phyloP scores from a whole-genome alignment of 202 grass and related monocot species.

The Alloteropsis angusta region DNA sequence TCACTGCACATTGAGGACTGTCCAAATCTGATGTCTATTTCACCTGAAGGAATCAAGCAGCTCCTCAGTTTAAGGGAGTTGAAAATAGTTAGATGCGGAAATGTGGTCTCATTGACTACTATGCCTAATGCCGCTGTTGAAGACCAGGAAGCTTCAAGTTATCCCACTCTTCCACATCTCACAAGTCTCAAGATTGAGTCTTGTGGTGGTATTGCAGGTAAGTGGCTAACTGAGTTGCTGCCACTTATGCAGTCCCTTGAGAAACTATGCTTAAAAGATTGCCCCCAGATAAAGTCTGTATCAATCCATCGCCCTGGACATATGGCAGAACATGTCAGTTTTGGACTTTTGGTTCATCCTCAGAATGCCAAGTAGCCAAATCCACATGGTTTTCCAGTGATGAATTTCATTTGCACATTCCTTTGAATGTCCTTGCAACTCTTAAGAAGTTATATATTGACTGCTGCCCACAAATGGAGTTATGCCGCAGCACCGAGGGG shows the following conservation, averaged over 20 bases:
- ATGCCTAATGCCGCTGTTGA: background rate
- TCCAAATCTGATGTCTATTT: background rate
- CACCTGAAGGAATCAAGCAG: background rate
- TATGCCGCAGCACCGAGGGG: background rate
- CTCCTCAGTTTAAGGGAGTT: conserved; percentile 6
- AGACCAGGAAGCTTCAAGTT: background rate
- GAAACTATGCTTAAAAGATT: background rate
- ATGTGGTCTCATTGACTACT: background rate
- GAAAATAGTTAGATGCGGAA: background rate
- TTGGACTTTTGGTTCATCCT: no score
- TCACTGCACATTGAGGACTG: background rate
- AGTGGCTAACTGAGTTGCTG: conserved; percentile 6
- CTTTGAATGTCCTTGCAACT: background rate
- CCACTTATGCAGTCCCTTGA: background rate
- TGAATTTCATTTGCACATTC: background rate
- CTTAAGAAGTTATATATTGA: background rate
- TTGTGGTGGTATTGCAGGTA: background rate
- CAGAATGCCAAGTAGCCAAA: background rate
- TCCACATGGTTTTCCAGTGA: background rate
- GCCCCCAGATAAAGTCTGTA: background rate
- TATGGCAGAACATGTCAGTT: no score
- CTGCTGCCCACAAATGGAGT: background rate
- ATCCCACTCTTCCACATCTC: background rate
- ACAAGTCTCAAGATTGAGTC: background rate
- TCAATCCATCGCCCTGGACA: background rate